Percentiles rank a stretch among this genome's conserved stretches.
Conservation (phyloP, 192 early-diverging fungal species). For the Linnemannia exigua region DNA sequence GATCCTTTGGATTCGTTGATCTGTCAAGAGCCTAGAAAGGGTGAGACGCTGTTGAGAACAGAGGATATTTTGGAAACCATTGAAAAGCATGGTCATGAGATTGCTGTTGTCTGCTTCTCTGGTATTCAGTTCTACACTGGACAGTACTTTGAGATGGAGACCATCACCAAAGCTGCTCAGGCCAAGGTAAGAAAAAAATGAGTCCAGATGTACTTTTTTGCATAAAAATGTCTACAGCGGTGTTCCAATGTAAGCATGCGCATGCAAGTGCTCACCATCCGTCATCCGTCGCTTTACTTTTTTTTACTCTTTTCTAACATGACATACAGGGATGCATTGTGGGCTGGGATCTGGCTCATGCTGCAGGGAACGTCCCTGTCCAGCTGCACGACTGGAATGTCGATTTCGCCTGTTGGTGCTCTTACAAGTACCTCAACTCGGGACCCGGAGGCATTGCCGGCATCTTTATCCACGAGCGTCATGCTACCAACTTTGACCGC, state of each 20-base stretch:
- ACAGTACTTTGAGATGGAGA: constrained; percentile 86
- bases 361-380: constrained; percentile 92
- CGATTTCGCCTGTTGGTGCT: constrained; percentile 99
- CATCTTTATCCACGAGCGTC: constrained; percentile 90
- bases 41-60: constrained; percentile 78
- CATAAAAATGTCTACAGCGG: not conserved
- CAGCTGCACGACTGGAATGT: constrained; percentile 95
- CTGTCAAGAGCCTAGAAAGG: constrained; percentile 77
- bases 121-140: constrained; percentile 98
- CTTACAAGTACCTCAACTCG: constrained; percentile 99
- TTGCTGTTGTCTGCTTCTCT: constrained; percentile 90
- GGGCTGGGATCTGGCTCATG: constrained; percentile 97
- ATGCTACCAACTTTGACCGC: constrained; percentile 70
- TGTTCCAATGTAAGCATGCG: not conserved
- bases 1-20: constrained; percentile 81
- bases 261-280: too few relatives aligned
- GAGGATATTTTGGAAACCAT: constrained; percentile 88
- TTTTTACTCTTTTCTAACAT: not conserved
- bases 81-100: constrained; percentile 76
- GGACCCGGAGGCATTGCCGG: constrained; percentile 96
- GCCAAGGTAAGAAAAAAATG: constrained; percentile 77
- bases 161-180: constrained; percentile 87
- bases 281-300: too few relatives aligned
- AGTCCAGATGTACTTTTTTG: not conserved
- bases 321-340: constrained; percentile 85